Base-by-base conservation (phyloP, 371 early-diverging fungal species). In the Fennellomyces sp. region DNA sequence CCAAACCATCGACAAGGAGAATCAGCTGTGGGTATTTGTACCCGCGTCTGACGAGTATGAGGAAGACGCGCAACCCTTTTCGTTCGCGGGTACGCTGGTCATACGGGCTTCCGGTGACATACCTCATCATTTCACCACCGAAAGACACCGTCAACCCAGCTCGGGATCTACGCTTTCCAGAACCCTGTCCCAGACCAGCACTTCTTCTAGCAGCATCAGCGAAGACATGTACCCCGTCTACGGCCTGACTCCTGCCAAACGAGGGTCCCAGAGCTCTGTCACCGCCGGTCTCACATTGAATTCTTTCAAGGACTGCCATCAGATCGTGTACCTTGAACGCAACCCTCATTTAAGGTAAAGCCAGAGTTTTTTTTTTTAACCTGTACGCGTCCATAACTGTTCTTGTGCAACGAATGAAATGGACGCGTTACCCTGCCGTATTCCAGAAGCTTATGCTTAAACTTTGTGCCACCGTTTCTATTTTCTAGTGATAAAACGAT, bases 21-120 rank as follows among this genome's bases (percentile, higher is more conserved):
- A 63, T 36, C 80, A 80, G 47, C 69, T 69, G 23, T 80, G 80
- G 80, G 50, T 61, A n/a, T 66, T 80, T 59, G 69, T 73, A 3
- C 62, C 75, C 10, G 60, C 50, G 17, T 12, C 42, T 12, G n/a
- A 36, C 8, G 61, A 13, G 23, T 19, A 8, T 45, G 45, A 45
- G 19, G 41, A 19, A 33, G n/a, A n/a, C n/a, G n/a, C n/a, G n/a
- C n/a, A n/a, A n/a, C n/a, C n/a, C n/a, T 35, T n/a, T 4, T 35
- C 7, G 21, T 11, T 3, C 31, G 19, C 15, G 17, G n/a, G 39
- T 26, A 54, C 38, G 11, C 33, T 54, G n/a, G 26, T 27, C 54
- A 33, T 25, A 27, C 54, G 33, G 27, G 26, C 38, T 29, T 50
- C 11, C 25, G 54, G 33, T 36, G 27, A 33, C 54, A 26, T 13